A percentile compares a stretch with the other conserved stretches of the same genome.
phyloP scores from a whole-genome alignment of 768 basidiomycete genomes.

The Cytidiella melzeri region DNA sequence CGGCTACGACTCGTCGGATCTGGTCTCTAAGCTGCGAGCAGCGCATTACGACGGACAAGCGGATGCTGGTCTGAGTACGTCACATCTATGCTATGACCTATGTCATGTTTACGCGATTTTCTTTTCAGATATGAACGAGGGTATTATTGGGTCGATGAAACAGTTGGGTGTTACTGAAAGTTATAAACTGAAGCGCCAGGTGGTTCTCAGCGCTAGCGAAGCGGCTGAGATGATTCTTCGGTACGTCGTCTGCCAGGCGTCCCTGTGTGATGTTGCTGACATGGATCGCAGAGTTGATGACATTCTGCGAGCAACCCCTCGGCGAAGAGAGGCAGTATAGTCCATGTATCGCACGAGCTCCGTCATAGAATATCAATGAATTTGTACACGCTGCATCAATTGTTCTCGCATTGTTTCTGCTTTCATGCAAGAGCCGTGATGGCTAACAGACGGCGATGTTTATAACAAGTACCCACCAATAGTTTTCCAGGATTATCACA shows the following conservation, averaged over 20 bases:
- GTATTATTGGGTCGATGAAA: conserved; percentile 82
- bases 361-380: too few species aligned
- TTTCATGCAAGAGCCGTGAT: too few species aligned
- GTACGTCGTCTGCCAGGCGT: conserved; percentile 33
- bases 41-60: conserved; percentile 87
- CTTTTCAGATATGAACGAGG: conserved; percentile 78
- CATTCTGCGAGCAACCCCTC: conserved; percentile 14
- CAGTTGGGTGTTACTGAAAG: conserved; percentile 89
- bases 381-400: too few species aligned
- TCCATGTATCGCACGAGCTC: too few species aligned
- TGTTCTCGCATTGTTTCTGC: too few species aligned
- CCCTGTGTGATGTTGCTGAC: conserved; percentile 2
- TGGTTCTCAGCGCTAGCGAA: conserved; percentile 90
- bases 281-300: conserved; percentile 10
- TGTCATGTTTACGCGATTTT: not conserved
- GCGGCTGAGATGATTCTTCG: conserved; percentile 98
- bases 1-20: conserved; percentile 94
- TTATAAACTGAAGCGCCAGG: conserved; percentile 95
- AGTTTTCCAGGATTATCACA: too few species aligned
- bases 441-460: too few species aligned
- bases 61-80: conserved; percentile 85
- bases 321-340: conserved; percentile 13
- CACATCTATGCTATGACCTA: too few species aligned
- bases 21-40: conserved; percentile 83
- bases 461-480: too few species aligned